Percentiles rank a stretch among this genome's conserved stretches.
These are phyloP conservation scores for Dryas integrifolia DNA, from an alignment of 331 rosid species.

Conservation along the genomic window DNA sequence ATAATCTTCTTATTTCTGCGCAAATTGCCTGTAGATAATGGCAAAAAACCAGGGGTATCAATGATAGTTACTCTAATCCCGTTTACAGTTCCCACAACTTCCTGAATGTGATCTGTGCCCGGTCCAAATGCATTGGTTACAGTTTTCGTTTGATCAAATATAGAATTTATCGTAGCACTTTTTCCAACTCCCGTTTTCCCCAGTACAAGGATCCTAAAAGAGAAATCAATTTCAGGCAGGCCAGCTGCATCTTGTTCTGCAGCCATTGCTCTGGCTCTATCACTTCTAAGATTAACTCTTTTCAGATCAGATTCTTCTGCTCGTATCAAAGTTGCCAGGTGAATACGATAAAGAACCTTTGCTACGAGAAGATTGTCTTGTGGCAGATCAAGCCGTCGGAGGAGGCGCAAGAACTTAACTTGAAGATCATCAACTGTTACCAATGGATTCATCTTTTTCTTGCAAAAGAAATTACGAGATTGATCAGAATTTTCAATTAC, in stretches of 20 bases:
- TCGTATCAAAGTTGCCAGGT: slow-evolving; percentile 82
- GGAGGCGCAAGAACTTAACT: slow-evolving; percentile 66
- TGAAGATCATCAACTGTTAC: slow-evolving; percentile 64
- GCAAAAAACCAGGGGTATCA: slow-evolving; percentile 91
- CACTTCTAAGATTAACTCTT: slow-evolving; percentile 52
- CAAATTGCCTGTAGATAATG: slow-evolving; percentile 49
- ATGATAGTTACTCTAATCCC: slow-evolving; percentile 68
- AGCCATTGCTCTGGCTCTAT: slow-evolving; percentile 50
- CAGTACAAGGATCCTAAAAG: slow-evolving; percentile 77
- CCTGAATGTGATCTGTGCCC: slow-evolving; percentile 72
- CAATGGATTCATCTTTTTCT: slow-evolving; percentile 52
- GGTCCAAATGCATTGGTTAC: slow-evolving; percentile 84
- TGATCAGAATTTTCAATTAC: slow-evolving; percentile 34
- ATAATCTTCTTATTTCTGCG: slow-evolving; percentile 78
- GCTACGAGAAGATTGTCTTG: slow-evolving; percentile 65
- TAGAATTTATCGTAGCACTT: slow-evolving; percentile 96
- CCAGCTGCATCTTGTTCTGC: slow-evolving; percentile 64
- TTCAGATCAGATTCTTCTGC: slow-evolving; percentile 65
- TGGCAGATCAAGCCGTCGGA: slow-evolving; percentile 63
- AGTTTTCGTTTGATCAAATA: slow-evolving; percentile 72
- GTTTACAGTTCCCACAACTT: slow-evolving; percentile 69
- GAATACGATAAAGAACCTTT: slow-evolving; percentile 88
- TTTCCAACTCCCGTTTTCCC: slow-evolving; percentile 98
- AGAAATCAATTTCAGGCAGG: slow-evolving; percentile 56
- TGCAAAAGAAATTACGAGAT: slow-evolving; percentile 27